phyloP scores from a whole-genome alignment of 2,329 filamentous ascomycete species.

The Proliferodiscus dingleyae region DNA sequence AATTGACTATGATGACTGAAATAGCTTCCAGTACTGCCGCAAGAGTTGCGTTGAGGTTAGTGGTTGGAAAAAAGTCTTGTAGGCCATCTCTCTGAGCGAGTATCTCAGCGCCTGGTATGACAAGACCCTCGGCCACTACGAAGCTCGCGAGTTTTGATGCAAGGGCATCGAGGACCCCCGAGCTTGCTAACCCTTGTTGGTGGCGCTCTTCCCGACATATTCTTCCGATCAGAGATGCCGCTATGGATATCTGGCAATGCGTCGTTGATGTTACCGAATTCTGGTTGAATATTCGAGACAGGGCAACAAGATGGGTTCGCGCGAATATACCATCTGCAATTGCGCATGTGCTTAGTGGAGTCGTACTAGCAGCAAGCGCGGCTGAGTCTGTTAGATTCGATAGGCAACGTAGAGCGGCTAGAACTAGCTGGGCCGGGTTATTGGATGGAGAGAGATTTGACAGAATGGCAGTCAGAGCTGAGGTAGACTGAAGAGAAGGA shows the following conservation, averaged over 20 bases:
- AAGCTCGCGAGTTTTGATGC: slow-evolving; percentile 69
- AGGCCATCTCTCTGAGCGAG: slow-evolving; percentile 50
- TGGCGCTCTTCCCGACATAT: slow-evolving; percentile 67
- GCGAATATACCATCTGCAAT: slow-evolving; percentile 64
- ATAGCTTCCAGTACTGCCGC: slow-evolving; percentile 73
- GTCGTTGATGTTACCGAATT: slow-evolving; percentile 45
- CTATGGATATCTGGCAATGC: slow-evolving; percentile 59
- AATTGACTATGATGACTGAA: slow-evolving; percentile 70
- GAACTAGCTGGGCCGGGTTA: slow-evolving; percentile 60
- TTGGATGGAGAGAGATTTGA: slow-evolving; percentile 61
- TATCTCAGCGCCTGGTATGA: slow-evolving; percentile 59
- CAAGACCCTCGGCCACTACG: slow-evolving; percentile 61
- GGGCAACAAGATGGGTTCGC: slow-evolving; percentile 52
- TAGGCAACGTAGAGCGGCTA: slow-evolving; percentile 70
- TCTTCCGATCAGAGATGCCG: slow-evolving; percentile 49
- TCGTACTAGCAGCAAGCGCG: slow-evolving; percentile 47
- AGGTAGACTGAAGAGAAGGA: slow-evolving; percentile 63
- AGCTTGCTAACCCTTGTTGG: slow-evolving; percentile 65
- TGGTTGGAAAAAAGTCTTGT: slow-evolving; percentile 56
- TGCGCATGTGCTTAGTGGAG: slow-evolving; percentile 42
- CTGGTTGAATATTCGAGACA: slow-evolving; percentile 62
- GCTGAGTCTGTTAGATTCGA: slow-evolving; percentile 66
- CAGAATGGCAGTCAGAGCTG: slow-evolving; percentile 65
- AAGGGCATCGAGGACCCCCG: slow-evolving; percentile 72
- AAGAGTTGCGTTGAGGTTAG: slow-evolving; percentile 54